A percentile compares a stretch with the other conserved stretches of the same genome.
These are phyloP conservation scores for Ailanthus altissimus DNA, from an alignment of 345 rosid genomes.

Conservation along the genomic window DNA sequence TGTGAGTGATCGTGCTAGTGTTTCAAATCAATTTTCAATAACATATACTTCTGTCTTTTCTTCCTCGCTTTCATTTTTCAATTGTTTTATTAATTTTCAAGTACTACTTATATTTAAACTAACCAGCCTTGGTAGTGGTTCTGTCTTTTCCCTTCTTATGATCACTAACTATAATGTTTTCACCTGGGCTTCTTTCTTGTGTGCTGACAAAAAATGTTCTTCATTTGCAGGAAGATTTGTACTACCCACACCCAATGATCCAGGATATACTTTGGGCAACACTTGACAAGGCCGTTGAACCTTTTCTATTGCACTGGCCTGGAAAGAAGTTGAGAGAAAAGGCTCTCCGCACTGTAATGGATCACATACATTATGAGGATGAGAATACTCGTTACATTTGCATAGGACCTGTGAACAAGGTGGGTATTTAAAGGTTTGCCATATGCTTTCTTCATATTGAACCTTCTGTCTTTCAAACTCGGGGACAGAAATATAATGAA, in stretches of 20 bases:
- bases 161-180: background rate
- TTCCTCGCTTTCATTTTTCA: background rate
- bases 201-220: constrained; percentile 20
- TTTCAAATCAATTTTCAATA: background rate
- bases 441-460: background rate
- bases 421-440: constrained; percentile 29
- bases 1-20: background rate
- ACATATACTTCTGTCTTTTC: background rate
- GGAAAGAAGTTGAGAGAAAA: constrained; percentile 87
- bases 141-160: background rate
- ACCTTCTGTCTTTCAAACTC: background rate
- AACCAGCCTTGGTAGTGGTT: too few relatives aligned
- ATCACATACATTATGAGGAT: constrained; percentile 93
- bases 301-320: constrained; percentile 84
- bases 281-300: constrained; percentile 71
- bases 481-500: background rate
- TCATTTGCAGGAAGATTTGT: constrained; percentile 80
- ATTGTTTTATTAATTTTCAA: too few relatives aligned
- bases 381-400: constrained; percentile 90
- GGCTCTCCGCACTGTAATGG: constrained; percentile 59
- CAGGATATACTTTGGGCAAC: constrained; percentile 90
- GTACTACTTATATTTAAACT: too few relatives aligned
- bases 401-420: constrained; percentile 99
- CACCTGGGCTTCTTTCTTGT: background rate
- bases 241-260: constrained; percentile 87